Conservation (phyloP, 495 filamentous ascomycete species). For the Aspergillus hancockii region DNA sequence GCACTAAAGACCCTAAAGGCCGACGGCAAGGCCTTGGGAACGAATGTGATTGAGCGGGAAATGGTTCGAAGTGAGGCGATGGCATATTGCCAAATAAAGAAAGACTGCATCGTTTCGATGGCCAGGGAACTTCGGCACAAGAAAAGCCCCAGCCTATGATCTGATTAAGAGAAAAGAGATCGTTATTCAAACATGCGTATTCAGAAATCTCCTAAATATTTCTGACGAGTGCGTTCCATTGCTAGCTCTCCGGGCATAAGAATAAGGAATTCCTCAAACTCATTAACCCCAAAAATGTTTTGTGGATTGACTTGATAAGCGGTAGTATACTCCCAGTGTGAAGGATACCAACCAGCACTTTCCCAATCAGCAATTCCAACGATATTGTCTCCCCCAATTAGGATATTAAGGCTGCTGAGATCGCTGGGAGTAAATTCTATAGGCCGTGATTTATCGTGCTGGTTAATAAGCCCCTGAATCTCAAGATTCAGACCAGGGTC, state of each 20-base stretch:
- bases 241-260: slow-evolving; percentile 45
- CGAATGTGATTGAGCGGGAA: no score
- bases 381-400: no score
- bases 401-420: no score
- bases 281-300: slow-evolving; percentile 46
- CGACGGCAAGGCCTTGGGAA: no score
- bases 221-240: slow-evolving; percentile 49
- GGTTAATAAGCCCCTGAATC: no score
- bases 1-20: no score
- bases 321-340: slow-evolving; percentile 55
- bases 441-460: no score
- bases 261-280: slow-evolving; percentile 51
- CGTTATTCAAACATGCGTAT: background rate
- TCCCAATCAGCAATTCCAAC: no score
- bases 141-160: background rate
- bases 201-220: slow-evolving; percentile 28
- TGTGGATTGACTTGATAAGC: slow-evolving; percentile 51
- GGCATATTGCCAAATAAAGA: background rate
- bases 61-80: background rate
- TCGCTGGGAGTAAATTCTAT: no score
- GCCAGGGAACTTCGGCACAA: background rate
- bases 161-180: background rate
- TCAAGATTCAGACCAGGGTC: no score
- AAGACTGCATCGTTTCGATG: no score
- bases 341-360: no score